These are phyloP conservation scores for Globisporangium parvum DNA, from an alignment of 352 stramenopile species.

Conservation along the genomic window DNA sequence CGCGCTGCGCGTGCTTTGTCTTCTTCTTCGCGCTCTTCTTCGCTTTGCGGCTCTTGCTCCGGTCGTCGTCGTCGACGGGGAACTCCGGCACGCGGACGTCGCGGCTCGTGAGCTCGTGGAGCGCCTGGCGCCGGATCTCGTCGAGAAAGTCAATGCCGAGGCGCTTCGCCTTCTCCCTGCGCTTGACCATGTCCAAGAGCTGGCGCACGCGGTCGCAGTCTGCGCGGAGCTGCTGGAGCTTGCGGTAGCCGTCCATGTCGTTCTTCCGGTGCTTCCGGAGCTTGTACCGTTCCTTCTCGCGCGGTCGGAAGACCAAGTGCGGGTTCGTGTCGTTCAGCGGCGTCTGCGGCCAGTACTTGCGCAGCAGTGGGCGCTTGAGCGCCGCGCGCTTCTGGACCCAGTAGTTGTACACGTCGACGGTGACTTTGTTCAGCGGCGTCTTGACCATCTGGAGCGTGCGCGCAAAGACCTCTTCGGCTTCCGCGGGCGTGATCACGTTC, in stretches of 20 bases:
- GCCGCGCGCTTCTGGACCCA: slow-evolving; percentile 93
- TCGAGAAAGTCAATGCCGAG: slow-evolving; percentile 79
- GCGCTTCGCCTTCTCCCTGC: slow-evolving; percentile 81
- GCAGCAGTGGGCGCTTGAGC: slow-evolving; percentile 91
- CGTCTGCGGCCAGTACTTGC: slow-evolving; percentile 95
- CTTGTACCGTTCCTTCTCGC: slow-evolving; percentile 97
- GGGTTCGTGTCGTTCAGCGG: slow-evolving; percentile 97
- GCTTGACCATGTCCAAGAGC: slow-evolving; percentile 79
- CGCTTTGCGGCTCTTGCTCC: slow-evolving; percentile 49
- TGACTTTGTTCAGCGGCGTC: slow-evolving; percentile 67
- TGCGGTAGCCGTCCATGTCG: slow-evolving; percentile 93
- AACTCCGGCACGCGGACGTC: slow-evolving; percentile 44
- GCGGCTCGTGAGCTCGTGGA: slow-evolving; percentile 55
- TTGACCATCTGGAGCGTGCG: slow-evolving; percentile 56
- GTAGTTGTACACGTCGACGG: slow-evolving; percentile 91
- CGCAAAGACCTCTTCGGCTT: slow-evolving; percentile 72
- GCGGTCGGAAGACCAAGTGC: slow-evolving; percentile 96
- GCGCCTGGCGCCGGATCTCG: slow-evolving; percentile 58
- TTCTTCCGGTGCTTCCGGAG: slow-evolving; percentile 95
- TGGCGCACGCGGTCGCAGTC: slow-evolving; percentile 91
- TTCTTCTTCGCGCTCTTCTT: slow-evolving; percentile 45
- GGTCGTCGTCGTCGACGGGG: slow-evolving; percentile 50
- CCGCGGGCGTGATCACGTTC: slow-evolving; percentile 60
- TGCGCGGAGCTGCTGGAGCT: slow-evolving; percentile 89
- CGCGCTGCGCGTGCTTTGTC: slow-evolving; percentile 23